Percentiles rank a stretch among this genome's conserved stretches.
These are phyloP conservation scores for Penicillium dipodomyicola DNA, from an alignment of 495 filamentous ascomycete genomes.

Conservation along the genomic window DNA sequence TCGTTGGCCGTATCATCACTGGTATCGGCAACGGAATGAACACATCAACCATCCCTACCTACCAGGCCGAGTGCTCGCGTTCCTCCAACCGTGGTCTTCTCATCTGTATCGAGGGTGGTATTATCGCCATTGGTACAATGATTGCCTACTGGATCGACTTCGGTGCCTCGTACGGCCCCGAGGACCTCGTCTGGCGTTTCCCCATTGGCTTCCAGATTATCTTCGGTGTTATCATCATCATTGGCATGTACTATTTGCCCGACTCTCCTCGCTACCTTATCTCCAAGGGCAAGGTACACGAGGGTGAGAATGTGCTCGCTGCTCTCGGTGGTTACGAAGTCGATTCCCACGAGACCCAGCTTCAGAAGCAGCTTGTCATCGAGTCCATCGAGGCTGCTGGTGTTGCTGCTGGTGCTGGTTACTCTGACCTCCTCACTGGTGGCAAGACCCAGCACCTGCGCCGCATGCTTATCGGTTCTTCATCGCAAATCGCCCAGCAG, in stretches of 20 bases:
- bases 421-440: slow-evolving; percentile 42
- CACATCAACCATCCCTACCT: slow-evolving; percentile 74
- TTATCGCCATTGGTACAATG: slow-evolving; percentile 71
- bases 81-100: slow-evolving; percentile 75
- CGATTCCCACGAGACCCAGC: slow-evolving; percentile 55
- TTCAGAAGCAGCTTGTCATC: slow-evolving; percentile 65
- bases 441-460: slow-evolving; percentile 48
- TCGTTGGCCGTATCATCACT: slow-evolving; percentile 70
- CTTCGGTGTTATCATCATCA: slow-evolving; percentile 64
- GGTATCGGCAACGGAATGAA: slow-evolving; percentile 79
- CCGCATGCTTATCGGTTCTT: slow-evolving; percentile 51
- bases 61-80: slow-evolving; percentile 74
- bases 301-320: slow-evolving; percentile 67
- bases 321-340: slow-evolving; percentile 61
- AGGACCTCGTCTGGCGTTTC: slow-evolving; percentile 70
- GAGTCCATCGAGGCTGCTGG: slow-evolving; percentile 67
- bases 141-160: slow-evolving; percentile 89
- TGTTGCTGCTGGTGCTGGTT: slow-evolving; percentile 34
- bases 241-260: slow-evolving; percentile 64
- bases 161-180: slow-evolving; percentile 66
- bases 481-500: slow-evolving; percentile 80
- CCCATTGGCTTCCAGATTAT: slow-evolving; percentile 80
- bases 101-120: slow-evolving; percentile 80
- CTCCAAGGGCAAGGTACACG: slow-evolving; percentile 61
- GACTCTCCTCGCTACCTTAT: slow-evolving; percentile 79